Evolutionary conservation across 495 filamentous ascomycete genomes (phyloP).

Genomic region (Neurospora pannonica): DNA sequence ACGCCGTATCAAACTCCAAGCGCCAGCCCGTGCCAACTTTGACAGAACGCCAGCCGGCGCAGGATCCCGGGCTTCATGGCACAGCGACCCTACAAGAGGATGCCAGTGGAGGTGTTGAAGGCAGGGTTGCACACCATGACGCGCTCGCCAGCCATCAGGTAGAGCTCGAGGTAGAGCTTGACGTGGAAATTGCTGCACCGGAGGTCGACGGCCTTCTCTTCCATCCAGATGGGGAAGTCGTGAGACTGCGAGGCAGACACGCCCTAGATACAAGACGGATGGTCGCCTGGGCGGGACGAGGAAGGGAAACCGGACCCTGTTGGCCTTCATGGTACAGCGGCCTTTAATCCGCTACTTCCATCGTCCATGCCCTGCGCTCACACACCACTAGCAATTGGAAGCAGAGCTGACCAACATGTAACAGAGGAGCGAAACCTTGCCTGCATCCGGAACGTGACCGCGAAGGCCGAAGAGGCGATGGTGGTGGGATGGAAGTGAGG

Average conservation of each 20-base stretch:
- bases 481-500: not conserved
- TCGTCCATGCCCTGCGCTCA: too few relatives aligned
- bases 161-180: slow-evolving; percentile 1
- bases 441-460: not conserved
- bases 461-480: not conserved
- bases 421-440: not conserved
- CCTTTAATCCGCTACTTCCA: too few relatives aligned
- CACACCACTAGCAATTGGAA: too few relatives aligned
- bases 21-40: not conserved
- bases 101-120: not conserved
- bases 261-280: slow-evolving; percentile 6
- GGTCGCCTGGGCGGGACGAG: slow-evolving; percentile 1
- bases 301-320: slow-evolving; percentile 6
- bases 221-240: slow-evolving; percentile 2
- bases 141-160: not conserved
- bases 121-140: not conserved
- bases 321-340: too few relatives aligned
- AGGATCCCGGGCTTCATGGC: too few relatives aligned
- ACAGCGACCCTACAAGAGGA: not conserved
- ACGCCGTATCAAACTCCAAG: not conserved
- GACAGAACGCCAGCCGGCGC: not conserved
- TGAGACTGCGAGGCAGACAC: not conserved
- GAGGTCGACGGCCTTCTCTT: not conserved
- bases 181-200: slow-evolving; percentile 13
- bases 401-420: too few relatives aligned